A percentile compares a stretch with the other conserved stretches of the same genome.
Conservation (phyloP, 345 rosid species). For the Citrus trifoliata region DNA sequence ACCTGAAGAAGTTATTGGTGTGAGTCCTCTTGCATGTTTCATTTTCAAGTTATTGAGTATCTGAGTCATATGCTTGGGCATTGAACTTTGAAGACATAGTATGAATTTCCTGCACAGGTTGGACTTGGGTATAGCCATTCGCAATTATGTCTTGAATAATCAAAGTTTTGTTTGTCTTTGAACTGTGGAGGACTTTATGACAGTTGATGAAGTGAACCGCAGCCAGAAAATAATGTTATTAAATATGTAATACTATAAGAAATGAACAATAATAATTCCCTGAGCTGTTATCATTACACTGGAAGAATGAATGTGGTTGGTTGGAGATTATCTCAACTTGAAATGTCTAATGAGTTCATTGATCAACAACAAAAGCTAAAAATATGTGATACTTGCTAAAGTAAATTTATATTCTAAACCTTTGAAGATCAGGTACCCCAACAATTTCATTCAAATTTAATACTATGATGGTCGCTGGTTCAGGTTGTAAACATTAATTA, state of each 20-base stretch:
- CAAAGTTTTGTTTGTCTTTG: neutral
- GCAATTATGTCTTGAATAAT: neutral
- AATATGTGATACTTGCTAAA: neutral
- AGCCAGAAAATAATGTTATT: neutral
- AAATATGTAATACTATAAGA: neutral
- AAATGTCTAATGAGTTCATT: neutral
- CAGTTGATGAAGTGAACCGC: neutral
- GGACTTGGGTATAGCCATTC: neutral
- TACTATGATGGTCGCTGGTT: neutral
- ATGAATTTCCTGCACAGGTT: neutral
- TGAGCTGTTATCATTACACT: neutral
- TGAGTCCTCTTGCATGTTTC: conserved; percentile 32
- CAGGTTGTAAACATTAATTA: neutral
- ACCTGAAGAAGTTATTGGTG: conserved; percentile 89
- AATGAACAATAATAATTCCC: neutral
- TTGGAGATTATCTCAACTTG: neutral
- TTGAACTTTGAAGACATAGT: neutral
- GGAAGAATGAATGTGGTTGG: neutral
- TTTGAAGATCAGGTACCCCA: neutral
- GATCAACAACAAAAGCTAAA: neutral
- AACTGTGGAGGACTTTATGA: neutral
- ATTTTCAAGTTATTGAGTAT: neutral
- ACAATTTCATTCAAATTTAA: neutral
- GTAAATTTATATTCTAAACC: neutral
- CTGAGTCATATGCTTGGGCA: neutral